A percentile compares a stretch with the other conserved stretches of the same genome.
Evolutionary conservation across 192 early-diverging fungal genomes (phyloP).

Genomic region (Coemansia sp.): DNA sequence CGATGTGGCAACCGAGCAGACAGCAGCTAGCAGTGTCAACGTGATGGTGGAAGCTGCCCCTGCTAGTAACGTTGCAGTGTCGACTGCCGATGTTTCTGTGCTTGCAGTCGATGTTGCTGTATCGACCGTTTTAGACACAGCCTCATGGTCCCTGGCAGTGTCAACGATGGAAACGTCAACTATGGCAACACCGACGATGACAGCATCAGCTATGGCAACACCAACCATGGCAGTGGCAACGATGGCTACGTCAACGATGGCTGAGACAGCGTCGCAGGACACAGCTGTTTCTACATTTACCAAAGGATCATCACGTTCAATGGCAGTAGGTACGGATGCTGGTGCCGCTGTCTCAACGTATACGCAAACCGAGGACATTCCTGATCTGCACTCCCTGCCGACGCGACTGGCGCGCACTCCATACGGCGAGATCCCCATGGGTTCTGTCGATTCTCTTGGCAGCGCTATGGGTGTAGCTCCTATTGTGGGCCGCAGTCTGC

Average conservation of each 20-base stretch:
- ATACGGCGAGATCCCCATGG: not conserved
- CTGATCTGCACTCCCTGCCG: not conserved
- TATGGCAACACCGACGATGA: no score
- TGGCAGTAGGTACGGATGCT: not conserved
- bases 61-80: not conserved
- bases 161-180: not conserved
- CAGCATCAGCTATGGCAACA: no score
- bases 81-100: not conserved
- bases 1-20: not conserved
- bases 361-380: not conserved
- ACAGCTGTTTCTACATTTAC: not conserved
- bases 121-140: not conserved
- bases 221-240: not conserved
- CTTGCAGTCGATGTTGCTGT: not conserved
- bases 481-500: constrained; percentile 10
- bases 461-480: not conserved
- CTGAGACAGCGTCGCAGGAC: not conserved
- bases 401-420: not conserved
- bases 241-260: no score
- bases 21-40: not conserved
- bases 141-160: not conserved
- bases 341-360: not conserved
- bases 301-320: not conserved
- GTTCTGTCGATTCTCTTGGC: constrained; percentile 10
- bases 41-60: not conserved